phyloP scores from a whole-genome alignment of 192 early-diverging fungal species.

The Phlyctochytrium planicorne region DNA sequence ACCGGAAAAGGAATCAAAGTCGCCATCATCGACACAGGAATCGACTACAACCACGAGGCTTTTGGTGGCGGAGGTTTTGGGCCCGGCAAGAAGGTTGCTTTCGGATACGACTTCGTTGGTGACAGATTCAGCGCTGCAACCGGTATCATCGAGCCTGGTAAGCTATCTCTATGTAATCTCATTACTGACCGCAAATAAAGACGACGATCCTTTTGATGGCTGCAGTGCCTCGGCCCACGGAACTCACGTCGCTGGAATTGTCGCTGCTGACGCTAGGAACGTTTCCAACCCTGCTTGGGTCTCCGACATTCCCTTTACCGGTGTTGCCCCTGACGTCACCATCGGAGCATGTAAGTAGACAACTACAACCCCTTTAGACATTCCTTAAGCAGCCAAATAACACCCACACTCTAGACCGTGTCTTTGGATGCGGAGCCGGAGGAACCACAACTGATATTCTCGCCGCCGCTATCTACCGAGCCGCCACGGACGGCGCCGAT shows the following conservation, averaged over 20 bases:
- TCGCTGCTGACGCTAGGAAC: slow-evolving; percentile 37
- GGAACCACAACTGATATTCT: slow-evolving; percentile 67
- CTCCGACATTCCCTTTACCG: slow-evolving; percentile 37
- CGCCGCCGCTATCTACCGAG: slow-evolving; percentile 72
- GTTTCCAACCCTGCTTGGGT: slow-evolving; percentile 10
- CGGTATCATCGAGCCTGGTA: neutral
- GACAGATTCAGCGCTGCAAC: slow-evolving; percentile 26
- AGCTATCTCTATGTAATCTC: neutral
- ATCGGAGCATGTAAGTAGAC: slow-evolving; percentile 47
- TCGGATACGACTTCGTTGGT: slow-evolving; percentile 35
- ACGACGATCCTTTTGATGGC: slow-evolving; percentile 41
- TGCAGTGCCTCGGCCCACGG: slow-evolving; percentile 36
- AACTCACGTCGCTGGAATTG: slow-evolving; percentile 51
- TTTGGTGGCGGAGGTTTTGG: slow-evolving; percentile 44
- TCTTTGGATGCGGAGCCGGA: neutral
- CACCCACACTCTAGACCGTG: neutral
- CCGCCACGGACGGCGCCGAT: slow-evolving; percentile 69
- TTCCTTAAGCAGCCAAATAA: neutral
- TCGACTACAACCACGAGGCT: slow-evolving; percentile 49
- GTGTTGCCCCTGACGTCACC: slow-evolving; percentile 80
- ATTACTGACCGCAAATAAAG: slow-evolving; percentile 1
- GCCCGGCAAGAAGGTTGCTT: slow-evolving; percentile 31
- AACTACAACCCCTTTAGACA: neutral
- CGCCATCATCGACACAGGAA: slow-evolving; percentile 45
- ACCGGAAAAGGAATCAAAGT: slow-evolving; percentile 45